Conservation (phyloP, 2,329 filamentous ascomycete species). For the Rhytidhysteron rufulum region DNA sequence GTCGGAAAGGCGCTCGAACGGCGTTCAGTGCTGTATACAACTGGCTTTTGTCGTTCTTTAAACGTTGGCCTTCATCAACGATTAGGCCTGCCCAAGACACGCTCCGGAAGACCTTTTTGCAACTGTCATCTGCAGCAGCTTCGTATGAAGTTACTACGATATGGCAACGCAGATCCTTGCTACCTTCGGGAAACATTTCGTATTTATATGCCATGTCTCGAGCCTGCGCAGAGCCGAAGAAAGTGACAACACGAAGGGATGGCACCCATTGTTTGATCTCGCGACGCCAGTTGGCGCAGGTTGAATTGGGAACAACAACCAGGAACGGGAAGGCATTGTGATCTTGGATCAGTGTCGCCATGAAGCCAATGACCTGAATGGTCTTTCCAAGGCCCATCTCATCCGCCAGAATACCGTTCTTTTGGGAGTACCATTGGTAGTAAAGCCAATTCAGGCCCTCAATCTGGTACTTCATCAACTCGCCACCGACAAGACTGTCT, state of each 20-base stretch:
- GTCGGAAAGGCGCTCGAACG: slow-evolving; percentile 75
- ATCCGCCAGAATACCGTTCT: slow-evolving; percentile 89
- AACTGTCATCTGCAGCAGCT: slow-evolving; percentile 70
- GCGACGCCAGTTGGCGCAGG: slow-evolving; percentile 94
- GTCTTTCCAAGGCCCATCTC: slow-evolving; percentile 99
- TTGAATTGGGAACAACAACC: slow-evolving; percentile 89
- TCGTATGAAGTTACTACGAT: slow-evolving; percentile 96
- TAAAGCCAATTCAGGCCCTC: slow-evolving; percentile 95
- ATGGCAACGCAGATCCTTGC: slow-evolving; percentile 74
- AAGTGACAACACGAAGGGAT: slow-evolving; percentile 81
- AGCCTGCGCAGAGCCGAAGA: slow-evolving; percentile 73
- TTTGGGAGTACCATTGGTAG: slow-evolving; percentile 76
- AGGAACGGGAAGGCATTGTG: slow-evolving; percentile 85
- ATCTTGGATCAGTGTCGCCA: slow-evolving; percentile 62
- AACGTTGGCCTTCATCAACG: slow-evolving; percentile 89
- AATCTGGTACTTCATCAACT: slow-evolving; percentile 89
- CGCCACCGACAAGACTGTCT: slow-evolving; percentile 66
- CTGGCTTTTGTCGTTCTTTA: slow-evolving; percentile 87
- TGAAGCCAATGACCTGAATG: slow-evolving; percentile 81
- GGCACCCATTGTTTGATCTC: slow-evolving; percentile 95
- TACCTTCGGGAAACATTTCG: slow-evolving; percentile 72
- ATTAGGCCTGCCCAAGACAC: slow-evolving; percentile 85
- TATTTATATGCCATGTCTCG: slow-evolving; percentile 74
- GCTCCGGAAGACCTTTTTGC: slow-evolving; percentile 60
- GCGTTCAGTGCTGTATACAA: slow-evolving; percentile 71